phyloP scores from a whole-genome alignment of 768 basidiomycete genomes.

The Amylocystis lapponica region DNA sequence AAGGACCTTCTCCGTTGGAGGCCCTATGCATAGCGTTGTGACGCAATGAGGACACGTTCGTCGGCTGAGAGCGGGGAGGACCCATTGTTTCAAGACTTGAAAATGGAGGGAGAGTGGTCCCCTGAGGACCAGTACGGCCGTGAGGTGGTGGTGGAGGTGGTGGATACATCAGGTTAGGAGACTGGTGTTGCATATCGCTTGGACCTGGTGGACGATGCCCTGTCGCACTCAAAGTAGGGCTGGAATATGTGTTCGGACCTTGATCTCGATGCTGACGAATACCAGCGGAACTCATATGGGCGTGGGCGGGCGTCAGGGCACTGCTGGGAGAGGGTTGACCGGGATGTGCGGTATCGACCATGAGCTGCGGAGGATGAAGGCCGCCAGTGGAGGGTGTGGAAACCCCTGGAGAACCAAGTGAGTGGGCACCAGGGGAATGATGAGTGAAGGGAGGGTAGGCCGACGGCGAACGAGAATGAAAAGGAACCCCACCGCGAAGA shows the following conservation, averaged over 20 bases:
- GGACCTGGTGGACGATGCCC: conserved; percentile 27
- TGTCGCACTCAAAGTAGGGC: conserved; percentile 28
- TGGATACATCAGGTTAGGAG: conserved; percentile 38
- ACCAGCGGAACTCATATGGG: conserved; percentile 11
- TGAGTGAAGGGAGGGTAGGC: conserved; percentile 51
- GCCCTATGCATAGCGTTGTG: conserved; percentile 36
- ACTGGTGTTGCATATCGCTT: conserved; percentile 41
- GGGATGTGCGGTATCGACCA: conserved; percentile 19
- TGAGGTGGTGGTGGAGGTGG: conserved; percentile 12
- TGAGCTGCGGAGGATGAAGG: conserved; percentile 16
- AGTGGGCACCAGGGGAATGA: conserved; percentile 63
- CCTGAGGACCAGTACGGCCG: conserved; percentile 26
- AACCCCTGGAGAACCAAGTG: conserved; percentile 44
- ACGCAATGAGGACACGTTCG: conserved; percentile 54
- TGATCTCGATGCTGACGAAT: conserved; percentile 21
- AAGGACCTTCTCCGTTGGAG: conserved; percentile 18
- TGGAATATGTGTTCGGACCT: conserved; percentile 33
- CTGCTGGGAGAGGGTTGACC: conserved; percentile 25
- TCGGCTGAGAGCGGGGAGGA: conserved; percentile 23
- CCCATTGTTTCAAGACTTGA: conserved; percentile 61
- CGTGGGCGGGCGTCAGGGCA: conserved; percentile 9
- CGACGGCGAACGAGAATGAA: conserved; percentile 59
- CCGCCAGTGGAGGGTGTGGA: conserved; percentile 34
- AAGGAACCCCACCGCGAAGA: conserved; percentile 50
- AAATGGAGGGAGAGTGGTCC: conserved; percentile 63